Base-by-base conservation (phyloP, 2,329 filamentous ascomycete genomes). In the Fusarium sp. region DNA sequence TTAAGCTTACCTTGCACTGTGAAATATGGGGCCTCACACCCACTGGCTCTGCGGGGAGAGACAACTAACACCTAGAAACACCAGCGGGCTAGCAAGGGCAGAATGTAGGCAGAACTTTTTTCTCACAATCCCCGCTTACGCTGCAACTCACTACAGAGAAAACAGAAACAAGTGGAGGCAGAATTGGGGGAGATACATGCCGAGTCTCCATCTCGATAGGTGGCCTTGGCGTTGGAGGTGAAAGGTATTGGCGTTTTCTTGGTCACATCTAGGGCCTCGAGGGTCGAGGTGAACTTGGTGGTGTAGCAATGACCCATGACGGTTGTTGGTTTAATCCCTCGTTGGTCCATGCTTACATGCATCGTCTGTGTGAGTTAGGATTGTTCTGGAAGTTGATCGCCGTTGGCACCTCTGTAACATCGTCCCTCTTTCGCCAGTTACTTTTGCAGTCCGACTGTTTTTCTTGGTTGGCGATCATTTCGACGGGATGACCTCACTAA, bases 1-100 rank as follows among this genome's bases (percentile, higher is more conserved):
- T 70, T 70, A 70, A 70, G 67, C 66, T 70, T 70, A 70, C 52
- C 59, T 70, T 70, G 69, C 48, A 59, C 52, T 70, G 59, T 44
- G 44, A 70, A 70, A 66, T 59, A 70, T 48, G 67, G 66, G 66
- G 44, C 44, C 38, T 33, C 35, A 15, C 66, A 51, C 57, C 41
- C 41, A 44, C 26, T 24, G 38, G 3, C 15, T 22, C 36, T 61
- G 24, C 31, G 44, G 39, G 45, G 38, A 22, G 61, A 54, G 39
- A 51, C n/a, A 62, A 62, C 58, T n/a, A 41, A n/a, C 14, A 38
- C 51, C 35, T 13, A 54, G 9, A 13, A 17, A 17, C 12, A 28
- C 44, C 22, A n/a, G 41, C 22, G 14, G 41, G 41, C 49, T 26
- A 36, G 49, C 49, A 52, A 26, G 49, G 31, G 49, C 48, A 24